Evolutionary conservation across 202 grass and related monocot genomes (phyloP).

Genomic region (Digitaria exilis): DNA sequence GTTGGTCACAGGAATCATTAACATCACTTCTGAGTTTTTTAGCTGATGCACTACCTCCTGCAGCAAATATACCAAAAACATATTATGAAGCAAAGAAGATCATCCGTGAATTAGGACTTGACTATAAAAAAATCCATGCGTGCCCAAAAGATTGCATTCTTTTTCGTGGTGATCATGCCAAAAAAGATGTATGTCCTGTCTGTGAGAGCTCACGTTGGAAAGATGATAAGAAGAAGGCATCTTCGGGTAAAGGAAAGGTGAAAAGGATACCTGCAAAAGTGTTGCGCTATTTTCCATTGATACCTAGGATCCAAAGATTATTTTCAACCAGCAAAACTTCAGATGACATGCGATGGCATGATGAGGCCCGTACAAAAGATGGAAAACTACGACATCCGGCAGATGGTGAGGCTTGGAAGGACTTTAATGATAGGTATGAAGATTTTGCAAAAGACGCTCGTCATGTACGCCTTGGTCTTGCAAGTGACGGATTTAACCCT

Average conservation of each 20-base stretch:
- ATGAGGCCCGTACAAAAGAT: background rate
- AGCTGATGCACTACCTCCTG: background rate
- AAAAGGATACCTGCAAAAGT: background rate
- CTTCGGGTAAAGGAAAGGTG: background rate
- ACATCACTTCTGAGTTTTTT: background rate
- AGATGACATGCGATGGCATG: conserved; percentile 22
- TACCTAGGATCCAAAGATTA: conserved; percentile 19
- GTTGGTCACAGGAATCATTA: conserved; percentile 14
- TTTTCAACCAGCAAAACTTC: conserved; percentile 9
- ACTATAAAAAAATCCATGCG: conserved; percentile 31
- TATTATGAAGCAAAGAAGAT: conserved; percentile 16
- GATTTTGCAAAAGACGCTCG: background rate
- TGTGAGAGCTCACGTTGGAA: background rate
- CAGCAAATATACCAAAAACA: background rate
- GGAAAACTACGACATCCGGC: background rate
- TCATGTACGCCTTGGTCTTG: conserved; percentile 22
- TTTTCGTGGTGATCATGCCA: background rate
- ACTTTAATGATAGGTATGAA: background rate
- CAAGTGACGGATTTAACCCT: conserved; percentile 31
- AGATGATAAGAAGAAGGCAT: background rate
- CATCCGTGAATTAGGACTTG: background rate
- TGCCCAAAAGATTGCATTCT: conserved; percentile 31
- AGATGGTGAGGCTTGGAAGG: background rate
- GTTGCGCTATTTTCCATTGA: conserved; percentile 18
- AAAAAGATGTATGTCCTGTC: conserved; percentile 3